phyloP scores from a whole-genome alignment of 768 basidiomycete genomes.

The Erythrobasidium yunnanense region DNA sequence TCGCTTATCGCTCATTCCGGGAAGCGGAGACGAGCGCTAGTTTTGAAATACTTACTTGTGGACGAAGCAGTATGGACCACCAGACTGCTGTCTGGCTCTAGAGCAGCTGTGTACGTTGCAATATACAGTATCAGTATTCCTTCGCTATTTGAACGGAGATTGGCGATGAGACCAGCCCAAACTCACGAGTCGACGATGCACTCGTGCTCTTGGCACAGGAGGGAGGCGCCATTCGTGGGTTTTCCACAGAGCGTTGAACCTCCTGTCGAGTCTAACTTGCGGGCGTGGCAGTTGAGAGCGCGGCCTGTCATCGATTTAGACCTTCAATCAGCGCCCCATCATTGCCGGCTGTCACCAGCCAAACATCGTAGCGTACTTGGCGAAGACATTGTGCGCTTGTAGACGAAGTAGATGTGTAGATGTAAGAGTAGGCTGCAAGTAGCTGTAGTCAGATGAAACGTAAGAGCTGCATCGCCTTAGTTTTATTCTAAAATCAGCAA shows the following conservation, averaged over 20 bases:
- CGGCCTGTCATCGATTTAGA: constrained; percentile 9
- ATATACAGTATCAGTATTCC: background rate
- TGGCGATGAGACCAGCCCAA: background rate
- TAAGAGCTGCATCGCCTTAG: no score
- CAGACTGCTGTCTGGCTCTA: constrained; percentile 9
- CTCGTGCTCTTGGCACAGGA: constrained; percentile 23
- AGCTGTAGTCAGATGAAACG: no score
- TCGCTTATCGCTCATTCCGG: background rate
- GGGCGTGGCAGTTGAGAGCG: constrained; percentile 24
- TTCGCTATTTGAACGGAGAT: background rate
- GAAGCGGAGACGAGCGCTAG: background rate
- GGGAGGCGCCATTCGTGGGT: background rate
- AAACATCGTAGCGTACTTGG: no score
- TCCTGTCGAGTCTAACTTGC: background rate
- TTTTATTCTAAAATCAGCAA: no score
- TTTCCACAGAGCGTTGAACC: constrained; percentile 15
- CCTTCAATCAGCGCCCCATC: no score
- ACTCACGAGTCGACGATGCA: constrained; percentile 20
- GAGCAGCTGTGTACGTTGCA: constrained; percentile 11
- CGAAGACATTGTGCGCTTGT: no score
- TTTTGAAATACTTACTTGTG: constrained; percentile 18
- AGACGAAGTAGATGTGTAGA: no score
- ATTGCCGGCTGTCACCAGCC: no score
- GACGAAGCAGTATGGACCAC: constrained; percentile 27
- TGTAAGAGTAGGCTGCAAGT: no score